These are phyloP conservation scores for Rutstroemia sp. DNA, from an alignment of 2,329 filamentous ascomycete genomes.

Conservation along the genomic window DNA sequence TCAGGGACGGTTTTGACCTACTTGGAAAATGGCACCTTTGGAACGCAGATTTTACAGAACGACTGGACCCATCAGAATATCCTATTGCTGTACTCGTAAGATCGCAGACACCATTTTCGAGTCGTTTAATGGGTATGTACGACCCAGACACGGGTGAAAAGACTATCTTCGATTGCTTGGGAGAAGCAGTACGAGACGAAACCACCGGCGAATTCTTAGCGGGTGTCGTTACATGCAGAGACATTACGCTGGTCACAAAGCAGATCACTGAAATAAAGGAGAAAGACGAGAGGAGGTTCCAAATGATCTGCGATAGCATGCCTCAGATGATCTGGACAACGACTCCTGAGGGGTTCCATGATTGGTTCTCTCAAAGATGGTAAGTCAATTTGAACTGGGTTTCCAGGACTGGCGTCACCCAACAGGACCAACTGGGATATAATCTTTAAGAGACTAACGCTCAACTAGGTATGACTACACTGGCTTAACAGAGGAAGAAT, in stretches of 20 bases:
- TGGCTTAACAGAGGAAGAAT: conserved; percentile 55
- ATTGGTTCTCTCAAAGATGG: conserved; percentile 74
- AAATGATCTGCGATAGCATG: conserved; percentile 68
- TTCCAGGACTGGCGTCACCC: too few relatives aligned
- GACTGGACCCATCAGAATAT: conserved; percentile 51
- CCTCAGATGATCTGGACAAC: conserved; percentile 70
- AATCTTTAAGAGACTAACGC: not conserved
- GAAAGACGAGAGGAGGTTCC: conserved; percentile 66
- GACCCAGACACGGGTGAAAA: conserved; percentile 44
- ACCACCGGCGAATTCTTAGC: conserved; percentile 65
- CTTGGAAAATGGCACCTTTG: conserved; percentile 54
- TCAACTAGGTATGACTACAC: conserved; percentile 58
- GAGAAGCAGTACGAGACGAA: conserved; percentile 61
- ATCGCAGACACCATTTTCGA: conserved; percentile 52
- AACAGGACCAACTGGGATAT: too few relatives aligned
- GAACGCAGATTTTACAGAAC: conserved; percentile 56
- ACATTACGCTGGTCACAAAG: conserved; percentile 63
- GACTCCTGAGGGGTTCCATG: conserved; percentile 54
- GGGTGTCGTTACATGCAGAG: conserved; percentile 51
- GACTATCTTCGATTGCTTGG: conserved; percentile 56
- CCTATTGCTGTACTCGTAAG: conserved; percentile 59
- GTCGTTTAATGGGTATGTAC: conserved; percentile 56
- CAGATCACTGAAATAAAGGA: conserved; percentile 63
- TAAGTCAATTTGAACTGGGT: not conserved
- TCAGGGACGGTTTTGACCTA: conserved; percentile 46